phyloP scores from a whole-genome alignment of 2,329 filamentous ascomycete species.

The Monilinia vaccinii-corymbosi region DNA sequence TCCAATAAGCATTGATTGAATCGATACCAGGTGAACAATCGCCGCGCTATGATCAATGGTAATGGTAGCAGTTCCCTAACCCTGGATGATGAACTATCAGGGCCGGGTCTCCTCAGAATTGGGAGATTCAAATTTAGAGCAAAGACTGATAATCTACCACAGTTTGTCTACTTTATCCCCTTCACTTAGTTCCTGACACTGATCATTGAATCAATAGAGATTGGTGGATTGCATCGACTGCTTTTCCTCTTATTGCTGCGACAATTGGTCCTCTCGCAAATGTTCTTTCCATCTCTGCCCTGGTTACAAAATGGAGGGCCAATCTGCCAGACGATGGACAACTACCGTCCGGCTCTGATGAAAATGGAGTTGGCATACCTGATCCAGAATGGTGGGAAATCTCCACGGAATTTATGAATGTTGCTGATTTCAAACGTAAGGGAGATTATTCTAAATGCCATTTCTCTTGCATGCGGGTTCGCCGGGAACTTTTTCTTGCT shows the following conservation, averaged over 20 bases:
- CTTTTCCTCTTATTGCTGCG: slow-evolving; percentile 52
- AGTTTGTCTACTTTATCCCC: slow-evolving; percentile 17
- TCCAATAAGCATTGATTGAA: not conserved
- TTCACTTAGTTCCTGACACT: not conserved
- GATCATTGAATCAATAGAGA: slow-evolving; percentile 19
- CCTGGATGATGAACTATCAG: not conserved
- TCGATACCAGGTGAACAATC: not conserved
- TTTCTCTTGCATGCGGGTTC: slow-evolving; percentile 55
- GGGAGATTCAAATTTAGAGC: slow-evolving; percentile 28
- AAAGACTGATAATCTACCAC: slow-evolving; percentile 29
- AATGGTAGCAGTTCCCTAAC: not conserved
- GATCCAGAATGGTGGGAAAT: slow-evolving; percentile 51
- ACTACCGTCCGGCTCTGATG: slow-evolving; percentile 36
- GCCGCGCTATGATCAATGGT: not conserved
- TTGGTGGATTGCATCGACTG: slow-evolving; percentile 35
- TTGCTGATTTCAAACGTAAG: slow-evolving; percentile 26
- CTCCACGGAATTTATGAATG: not conserved
- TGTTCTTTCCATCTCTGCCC: slow-evolving; percentile 56
- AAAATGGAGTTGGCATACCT: slow-evolving; percentile 40
- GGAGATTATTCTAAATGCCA: slow-evolving; percentile 53
- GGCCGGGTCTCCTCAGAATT: slow-evolving; percentile 19
- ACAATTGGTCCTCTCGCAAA: slow-evolving; percentile 64
- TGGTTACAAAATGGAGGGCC: slow-evolving; percentile 55
- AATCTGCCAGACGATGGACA: slow-evolving; percentile 38
- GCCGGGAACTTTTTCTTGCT: slow-evolving; percentile 59